Evolutionary conservation across 208 protist species (phyloP), one percentile per base, ranked within the genome.

Genomic region (Wallacemonas sp.): DNA sequence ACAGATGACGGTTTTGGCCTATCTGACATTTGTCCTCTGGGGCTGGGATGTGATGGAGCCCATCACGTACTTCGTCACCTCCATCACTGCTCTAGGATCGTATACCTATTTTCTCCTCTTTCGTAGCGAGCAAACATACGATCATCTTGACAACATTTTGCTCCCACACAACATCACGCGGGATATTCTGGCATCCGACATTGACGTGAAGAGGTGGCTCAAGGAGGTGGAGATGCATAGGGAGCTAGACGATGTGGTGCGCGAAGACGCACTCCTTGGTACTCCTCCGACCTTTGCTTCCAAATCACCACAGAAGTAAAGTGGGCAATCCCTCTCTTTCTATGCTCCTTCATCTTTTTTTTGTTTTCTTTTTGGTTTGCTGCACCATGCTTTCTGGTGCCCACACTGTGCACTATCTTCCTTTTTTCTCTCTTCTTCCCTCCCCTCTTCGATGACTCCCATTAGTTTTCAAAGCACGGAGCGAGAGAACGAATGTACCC

Each of bases 21-120:
- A 94, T 67, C 39, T 92, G 18, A 89, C 81, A 12, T 94, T 94
- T 68, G 33, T 84, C 23, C 78, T 91, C 18, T 94, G 84, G 66
- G 85, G 75, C 23, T 94, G 89, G 89, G 81, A 91, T 63, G 77
- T 92, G 0, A 94, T 94, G 89, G 89, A 94, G 67, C 89, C 89
- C 26, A 63, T 91, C 32, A 86, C 78, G 25, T 94, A 85, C 62
- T 94, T 94, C 72, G 72, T 92, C 14, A 89, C 86, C 12, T 80
- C 81, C 5, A 50, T 54, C 14, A 91, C 83, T 4, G 68, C 84
- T 3, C 49, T 94, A 5, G 80, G 57, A 36, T 29, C 67, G 3
- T 91, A 84, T 54, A 74, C 70, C 2, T 94, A 87, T 44, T 86
- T 87, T 63, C 64, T 92, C 23, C 57, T 67, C n/a, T 89, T 79